Percentiles rank a stretch among this genome's conserved stretches.
Evolutionary conservation across 2,329 filamentous ascomycete genomes (phyloP).

Genomic region (Septoria linicola): DNA sequence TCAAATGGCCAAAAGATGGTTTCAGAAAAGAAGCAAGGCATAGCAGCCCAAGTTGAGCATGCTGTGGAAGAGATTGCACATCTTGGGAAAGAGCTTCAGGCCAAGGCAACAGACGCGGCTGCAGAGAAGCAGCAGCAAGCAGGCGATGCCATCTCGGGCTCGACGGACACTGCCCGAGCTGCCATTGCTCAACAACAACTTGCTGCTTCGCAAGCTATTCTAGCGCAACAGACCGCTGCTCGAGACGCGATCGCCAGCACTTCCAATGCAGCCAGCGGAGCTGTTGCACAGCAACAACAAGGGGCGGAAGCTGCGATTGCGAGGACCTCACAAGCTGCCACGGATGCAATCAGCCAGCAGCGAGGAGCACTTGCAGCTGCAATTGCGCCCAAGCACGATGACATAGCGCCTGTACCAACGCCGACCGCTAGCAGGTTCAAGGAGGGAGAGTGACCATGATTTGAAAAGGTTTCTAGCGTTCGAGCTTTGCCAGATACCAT

Average conservation of each 20-base stretch:
- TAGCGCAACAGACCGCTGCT: slow-evolving; percentile 4
- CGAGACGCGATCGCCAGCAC: slow-evolving; percentile 6
- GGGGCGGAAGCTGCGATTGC: slow-evolving; percentile 8
- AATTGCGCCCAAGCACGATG: slow-evolving; percentile 9
- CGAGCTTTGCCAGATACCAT: too few relatives aligned
- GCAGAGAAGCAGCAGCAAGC: slow-evolving; percentile 14
- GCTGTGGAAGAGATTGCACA: slow-evolving; percentile 19
- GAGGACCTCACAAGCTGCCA: slow-evolving; percentile 9
- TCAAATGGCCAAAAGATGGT: slow-evolving; percentile 18
- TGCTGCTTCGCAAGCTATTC: background rate
- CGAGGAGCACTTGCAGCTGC: slow-evolving; percentile 5
- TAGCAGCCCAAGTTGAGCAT: slow-evolving; percentile 14
- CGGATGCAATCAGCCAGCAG: slow-evolving; percentile 5
- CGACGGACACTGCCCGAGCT: slow-evolving; percentile 12
- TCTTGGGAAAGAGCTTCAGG: slow-evolving; percentile 20
- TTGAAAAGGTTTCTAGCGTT: background rate
- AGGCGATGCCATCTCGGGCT: background rate
- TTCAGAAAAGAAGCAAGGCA: slow-evolving; percentile 20
- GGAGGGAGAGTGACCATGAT: background rate
- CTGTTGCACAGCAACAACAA: slow-evolving; percentile 10
- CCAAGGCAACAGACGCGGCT: slow-evolving; percentile 10
- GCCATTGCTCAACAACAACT: slow-evolving; percentile 11
- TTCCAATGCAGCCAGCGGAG: slow-evolving; percentile 1
- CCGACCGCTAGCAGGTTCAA: background rate
- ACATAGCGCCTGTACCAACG: background rate